These are phyloP conservation scores for Lachnellula hyalina DNA, from an alignment of 2,329 filamentous ascomycete species.

Conservation along the genomic window DNA sequence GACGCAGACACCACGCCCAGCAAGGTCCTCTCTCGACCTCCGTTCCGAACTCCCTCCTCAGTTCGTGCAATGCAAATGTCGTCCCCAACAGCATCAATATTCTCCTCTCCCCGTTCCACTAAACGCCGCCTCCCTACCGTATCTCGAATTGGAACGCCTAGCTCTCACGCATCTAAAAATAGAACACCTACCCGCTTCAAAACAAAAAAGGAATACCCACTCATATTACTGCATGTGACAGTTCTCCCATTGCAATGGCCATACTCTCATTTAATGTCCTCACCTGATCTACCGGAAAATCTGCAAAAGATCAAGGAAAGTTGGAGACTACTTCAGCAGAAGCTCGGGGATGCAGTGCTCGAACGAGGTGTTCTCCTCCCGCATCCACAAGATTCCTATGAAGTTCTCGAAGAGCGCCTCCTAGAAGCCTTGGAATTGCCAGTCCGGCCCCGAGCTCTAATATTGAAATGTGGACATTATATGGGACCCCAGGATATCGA, in stretches of 20 bases:
- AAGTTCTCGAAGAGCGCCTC: constrained; percentile 71
- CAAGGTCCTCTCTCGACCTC: constrained; percentile 54
- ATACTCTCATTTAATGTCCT: constrained; percentile 54
- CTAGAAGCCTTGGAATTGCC: constrained; percentile 70
- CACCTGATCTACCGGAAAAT: constrained; percentile 38
- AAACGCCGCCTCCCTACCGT: constrained; percentile 44
- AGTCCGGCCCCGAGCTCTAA: constrained; percentile 56
- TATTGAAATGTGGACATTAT: constrained; percentile 74
- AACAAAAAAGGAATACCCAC: constrained; percentile 52
- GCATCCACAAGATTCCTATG: constrained; percentile 75
- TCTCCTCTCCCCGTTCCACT: constrained; percentile 50
- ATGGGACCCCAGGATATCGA: constrained; percentile 44
- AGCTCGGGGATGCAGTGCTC: constrained; percentile 66
- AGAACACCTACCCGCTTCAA: constrained; percentile 53
- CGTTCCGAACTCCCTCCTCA: constrained; percentile 65
- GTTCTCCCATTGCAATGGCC: constrained; percentile 64
- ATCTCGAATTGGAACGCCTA: constrained; percentile 54
- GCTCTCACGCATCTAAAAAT: constrained; percentile 25
- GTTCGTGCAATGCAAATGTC: constrained; percentile 68
- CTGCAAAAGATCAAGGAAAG: constrained; percentile 52
- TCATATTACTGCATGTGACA: constrained; percentile 74
- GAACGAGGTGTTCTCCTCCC: constrained; percentile 69
- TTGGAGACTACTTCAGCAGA: constrained; percentile 63
- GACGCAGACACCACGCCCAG: constrained; percentile 34
- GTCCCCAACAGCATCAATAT: constrained; percentile 55